Conservation (phyloP, 768 basidiomycete species). For the Agrocybe chaxingu region DNA sequence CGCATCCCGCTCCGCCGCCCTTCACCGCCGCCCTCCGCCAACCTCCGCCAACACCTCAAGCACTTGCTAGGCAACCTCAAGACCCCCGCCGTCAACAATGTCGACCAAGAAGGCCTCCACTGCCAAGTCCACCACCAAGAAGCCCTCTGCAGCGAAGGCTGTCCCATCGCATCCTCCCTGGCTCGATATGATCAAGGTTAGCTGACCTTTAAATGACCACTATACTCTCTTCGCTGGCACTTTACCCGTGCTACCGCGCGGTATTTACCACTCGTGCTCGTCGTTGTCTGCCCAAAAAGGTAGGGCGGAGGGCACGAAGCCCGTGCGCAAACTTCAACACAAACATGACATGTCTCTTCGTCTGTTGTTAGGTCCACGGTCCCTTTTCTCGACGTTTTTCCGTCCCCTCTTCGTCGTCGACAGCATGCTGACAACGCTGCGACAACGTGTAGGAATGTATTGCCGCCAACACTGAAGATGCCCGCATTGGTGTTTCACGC, state of each 20-base stretch:
- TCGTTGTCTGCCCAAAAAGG: conserved; percentile 11
- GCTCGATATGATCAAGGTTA: conserved; percentile 81
- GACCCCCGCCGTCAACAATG: conserved; percentile 9
- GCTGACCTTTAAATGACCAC: conserved; percentile 14
- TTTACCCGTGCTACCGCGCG: neutral
- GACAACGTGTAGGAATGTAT: conserved; percentile 72
- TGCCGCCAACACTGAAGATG: conserved; percentile 65
- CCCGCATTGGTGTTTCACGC: conserved; percentile 82
- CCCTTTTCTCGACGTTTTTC: neutral
- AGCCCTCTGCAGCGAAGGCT: conserved; percentile 45
- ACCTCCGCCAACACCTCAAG: conserved; percentile 5
- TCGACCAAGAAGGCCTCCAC: conserved; percentile 32
- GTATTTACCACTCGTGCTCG: conserved; percentile 3
- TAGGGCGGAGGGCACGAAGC: conserved; percentile 23
- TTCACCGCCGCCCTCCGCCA: conserved; percentile 9
- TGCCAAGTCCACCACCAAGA: conserved; percentile 39
- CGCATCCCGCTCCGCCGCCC: conserved; percentile 13
- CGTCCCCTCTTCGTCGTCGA: neutral
- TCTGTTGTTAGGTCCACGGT: neutral
- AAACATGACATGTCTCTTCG: neutral
- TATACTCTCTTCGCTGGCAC: neutral
- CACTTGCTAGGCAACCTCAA: conserved; percentile 7
- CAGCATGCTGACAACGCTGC: conserved; percentile 12
- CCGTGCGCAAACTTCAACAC: conserved; percentile 11
- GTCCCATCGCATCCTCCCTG: conserved; percentile 55